Evolutionary conservation across 352 stramenopile species (phyloP), one percentile per base, ranked within the genome.

Genomic region (Globisporangium iwayamae): DNA sequence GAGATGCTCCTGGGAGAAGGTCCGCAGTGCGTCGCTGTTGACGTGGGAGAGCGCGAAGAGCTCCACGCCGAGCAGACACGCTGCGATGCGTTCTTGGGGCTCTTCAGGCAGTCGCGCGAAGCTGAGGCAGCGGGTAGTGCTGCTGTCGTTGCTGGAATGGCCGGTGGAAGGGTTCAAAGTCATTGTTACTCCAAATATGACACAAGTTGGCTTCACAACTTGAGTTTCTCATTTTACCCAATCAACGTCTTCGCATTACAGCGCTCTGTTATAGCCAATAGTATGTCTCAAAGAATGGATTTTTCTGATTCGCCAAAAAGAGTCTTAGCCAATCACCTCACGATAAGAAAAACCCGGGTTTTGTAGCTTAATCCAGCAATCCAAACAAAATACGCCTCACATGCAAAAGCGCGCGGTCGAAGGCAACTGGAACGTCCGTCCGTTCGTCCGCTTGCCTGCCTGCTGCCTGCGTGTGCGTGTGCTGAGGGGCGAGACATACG

Each of bases 41-140:
- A 43, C 22, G 32, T 66, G 61, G 2, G 61, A 62, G 52, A 66
- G 61, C 39, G 50, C 51, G 30, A 66, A 47, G n/a, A 67, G 54
- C 39, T 67, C 61, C 25, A 45, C 18, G 8, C 61, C 61, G 8
- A 67, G 39, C 52, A 67, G 39, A 18, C 16, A 60, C 13, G 39
- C 22, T 14, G 52, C 52, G 32, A 67, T 50, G 30, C 9, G 41
- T 14, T 41, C 61, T 16, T 50, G 56, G 6, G 39, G 10, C 22
- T 45, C 56, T 6, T 30, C 11, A 18, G 57, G 22, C 13, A 54
- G 57, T 1, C 16, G 6, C 4, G 54, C n/a, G n/a, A n/a, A n/a
- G n/a, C n/a, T n/a, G n/a, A n/a, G n/a, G n/a, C n/a, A n/a, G n/a
- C n/a, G n/a, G n/a, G n/a, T n/a, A n/a, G 1, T 25, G 22, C 22